Percentiles rank a stretch among this genome's conserved stretches.
These are phyloP conservation scores for Euphorbia lathyris DNA, from an alignment of 345 rosid species.

Conservation along the genomic window DNA sequence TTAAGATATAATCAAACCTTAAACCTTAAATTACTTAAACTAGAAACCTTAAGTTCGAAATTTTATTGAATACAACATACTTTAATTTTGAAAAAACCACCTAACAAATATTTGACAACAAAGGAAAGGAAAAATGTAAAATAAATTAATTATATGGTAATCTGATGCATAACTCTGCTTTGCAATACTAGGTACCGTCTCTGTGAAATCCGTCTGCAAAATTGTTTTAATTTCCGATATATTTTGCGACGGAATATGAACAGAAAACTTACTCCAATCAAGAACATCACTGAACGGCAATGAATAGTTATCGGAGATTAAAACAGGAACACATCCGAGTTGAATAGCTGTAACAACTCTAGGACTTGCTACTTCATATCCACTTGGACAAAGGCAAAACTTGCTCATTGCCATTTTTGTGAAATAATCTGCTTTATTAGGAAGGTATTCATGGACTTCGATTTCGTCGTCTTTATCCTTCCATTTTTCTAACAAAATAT, in stretches of 20 bases:
- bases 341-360: constrained; percentile 49
- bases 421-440: constrained; percentile 30
- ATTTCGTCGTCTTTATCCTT: constrained; percentile 56
- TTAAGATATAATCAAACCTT: too few relatives aligned
- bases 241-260: constrained; percentile 36
- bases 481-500: constrained; percentile 49
- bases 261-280: constrained; percentile 50
- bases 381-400: constrained; percentile 66
- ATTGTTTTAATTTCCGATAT: constrained; percentile 50
- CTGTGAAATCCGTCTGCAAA: constrained; percentile 29
- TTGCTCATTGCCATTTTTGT: constrained; percentile 41
- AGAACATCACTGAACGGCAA: constrained; percentile 63
- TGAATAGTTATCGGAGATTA: constrained; percentile 41
- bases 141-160: too few relatives aligned
- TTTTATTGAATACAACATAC: too few relatives aligned
- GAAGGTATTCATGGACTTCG: constrained; percentile 46
- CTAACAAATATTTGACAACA: too few relatives aligned
- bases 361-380: constrained; percentile 71
- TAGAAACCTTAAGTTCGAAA: too few relatives aligned
- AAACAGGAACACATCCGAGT: constrained; percentile 57
- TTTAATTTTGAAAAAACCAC: too few relatives aligned
- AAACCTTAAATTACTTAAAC: too few relatives aligned
- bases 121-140: too few relatives aligned
- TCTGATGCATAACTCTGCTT: constrained; percentile 34
- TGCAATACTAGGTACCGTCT: constrained; percentile 34